Conservation (phyloP, 768 basidiomycete genomes). For the Cystofilobasidium capitatum region DNA sequence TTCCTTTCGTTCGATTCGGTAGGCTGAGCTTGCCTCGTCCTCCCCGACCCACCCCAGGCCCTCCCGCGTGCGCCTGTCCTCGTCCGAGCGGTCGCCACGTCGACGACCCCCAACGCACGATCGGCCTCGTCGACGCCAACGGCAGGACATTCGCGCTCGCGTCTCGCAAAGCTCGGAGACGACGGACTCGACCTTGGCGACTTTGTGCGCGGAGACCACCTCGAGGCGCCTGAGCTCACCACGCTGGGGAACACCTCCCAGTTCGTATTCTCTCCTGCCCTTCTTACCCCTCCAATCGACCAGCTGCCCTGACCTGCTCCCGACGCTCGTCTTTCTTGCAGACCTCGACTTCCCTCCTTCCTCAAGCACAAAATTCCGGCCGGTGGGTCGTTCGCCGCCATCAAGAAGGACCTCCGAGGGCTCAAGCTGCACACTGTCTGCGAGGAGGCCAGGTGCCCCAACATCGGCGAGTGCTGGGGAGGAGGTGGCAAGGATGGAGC, state of each 20-base stretch:
- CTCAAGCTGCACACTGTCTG: constrained; percentile 90
- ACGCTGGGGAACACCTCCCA: constrained; percentile 61
- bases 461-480: constrained; percentile 99
- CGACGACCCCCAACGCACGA: background rate
- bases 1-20: background rate
- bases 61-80: background rate
- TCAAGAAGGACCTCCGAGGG: constrained; percentile 90
- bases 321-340: constrained; percentile 34
- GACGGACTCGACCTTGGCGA: constrained; percentile 67
- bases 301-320: background rate
- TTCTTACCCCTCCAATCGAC: background rate
- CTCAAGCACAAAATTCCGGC: constrained; percentile 88
- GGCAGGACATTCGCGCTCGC: background rate
- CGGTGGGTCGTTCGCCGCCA: constrained; percentile 74
- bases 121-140: constrained; percentile 14
- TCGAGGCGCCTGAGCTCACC: constrained; percentile 32
- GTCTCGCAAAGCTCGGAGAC: constrained; percentile 20
- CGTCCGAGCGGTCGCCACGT: background rate
- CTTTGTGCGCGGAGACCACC: constrained; percentile 58
- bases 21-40: background rate
- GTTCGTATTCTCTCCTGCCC: constrained; percentile 42
- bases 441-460: constrained; percentile 96
- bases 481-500: constrained; percentile 53
- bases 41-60: background rate
- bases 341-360: constrained; percentile 75